Evolutionary conservation across 176 grass and related monocot species (phyloP).

Genomic region (Oryza australiensis): DNA sequence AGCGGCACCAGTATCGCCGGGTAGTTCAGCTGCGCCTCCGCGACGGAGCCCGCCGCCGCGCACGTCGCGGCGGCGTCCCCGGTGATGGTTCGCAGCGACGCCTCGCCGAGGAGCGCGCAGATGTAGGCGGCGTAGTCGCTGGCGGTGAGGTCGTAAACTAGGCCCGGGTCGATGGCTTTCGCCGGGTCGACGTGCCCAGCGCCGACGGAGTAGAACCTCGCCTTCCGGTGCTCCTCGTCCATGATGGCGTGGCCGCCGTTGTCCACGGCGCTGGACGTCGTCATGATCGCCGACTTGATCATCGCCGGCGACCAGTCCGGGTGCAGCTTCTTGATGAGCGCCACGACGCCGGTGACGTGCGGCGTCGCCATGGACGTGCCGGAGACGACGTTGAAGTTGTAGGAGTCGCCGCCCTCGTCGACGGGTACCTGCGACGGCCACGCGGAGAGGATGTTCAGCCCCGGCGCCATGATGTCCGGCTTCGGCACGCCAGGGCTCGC

Average conservation of each 20-base stretch:
- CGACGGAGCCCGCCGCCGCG: neutral
- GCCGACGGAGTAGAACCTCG: conserved; percentile 49
- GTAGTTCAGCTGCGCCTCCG: conserved; percentile 52
- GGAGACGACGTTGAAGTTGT: conserved; percentile 44
- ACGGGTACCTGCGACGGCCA: conserved; percentile 45
- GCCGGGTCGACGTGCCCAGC: conserved; percentile 47
- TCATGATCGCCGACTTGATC: conserved; percentile 77
- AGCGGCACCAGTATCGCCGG: conserved; percentile 48
- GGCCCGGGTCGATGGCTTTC: conserved; percentile 54
- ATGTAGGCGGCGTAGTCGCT: conserved; percentile 51
- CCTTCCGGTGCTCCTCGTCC: conserved; percentile 42
- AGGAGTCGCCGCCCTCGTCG: neutral
- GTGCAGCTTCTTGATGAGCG: conserved; percentile 52
- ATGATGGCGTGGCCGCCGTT: conserved; percentile 39
- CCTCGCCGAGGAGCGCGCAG: conserved; percentile 44
- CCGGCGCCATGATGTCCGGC: conserved; percentile 69
- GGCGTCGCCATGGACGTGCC: conserved; percentile 85
- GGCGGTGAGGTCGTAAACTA: conserved; percentile 51
- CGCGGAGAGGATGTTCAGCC: conserved; percentile 69
- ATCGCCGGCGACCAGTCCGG: conserved; percentile 60
- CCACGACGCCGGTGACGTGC: conserved; percentile 54
- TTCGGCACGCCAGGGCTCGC: conserved; percentile 52
- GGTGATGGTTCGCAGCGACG: neutral
- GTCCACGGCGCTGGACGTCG: conserved; percentile 38
- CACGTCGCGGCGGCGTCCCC: conserved; percentile 22